These are phyloP conservation scores for Chrysosporium keratinophilum DNA, from an alignment of 2,329 filamentous ascomycete species.

Conservation along the genomic window DNA sequence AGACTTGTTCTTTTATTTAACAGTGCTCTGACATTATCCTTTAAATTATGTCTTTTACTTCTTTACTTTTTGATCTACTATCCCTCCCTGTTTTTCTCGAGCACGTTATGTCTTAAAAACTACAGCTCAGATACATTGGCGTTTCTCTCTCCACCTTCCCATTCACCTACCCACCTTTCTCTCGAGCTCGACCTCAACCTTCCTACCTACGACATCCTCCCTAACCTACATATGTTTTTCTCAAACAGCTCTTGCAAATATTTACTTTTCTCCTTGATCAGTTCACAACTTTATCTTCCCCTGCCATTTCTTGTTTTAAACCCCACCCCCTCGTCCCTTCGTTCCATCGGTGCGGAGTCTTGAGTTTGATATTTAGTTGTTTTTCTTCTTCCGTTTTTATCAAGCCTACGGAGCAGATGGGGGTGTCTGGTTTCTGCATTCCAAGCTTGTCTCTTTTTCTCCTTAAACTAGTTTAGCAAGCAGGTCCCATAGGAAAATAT, in stretches of 20 bases:
- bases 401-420: neutral
- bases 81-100: neutral
- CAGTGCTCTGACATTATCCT: no score
- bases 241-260: no score
- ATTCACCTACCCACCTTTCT: neutral
- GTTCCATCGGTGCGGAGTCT: neutral
- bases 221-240: no score
- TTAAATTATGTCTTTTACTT: no score
- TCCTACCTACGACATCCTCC: neutral
- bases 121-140: neutral
- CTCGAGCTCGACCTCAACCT: neutral
- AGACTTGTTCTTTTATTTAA: no score
- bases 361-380: neutral
- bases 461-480: neutral
- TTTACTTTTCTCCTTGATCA: neutral
- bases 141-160: neutral
- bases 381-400: neutral
- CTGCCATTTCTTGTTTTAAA: neutral
- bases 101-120: neutral
- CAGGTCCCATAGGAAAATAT: neutral
- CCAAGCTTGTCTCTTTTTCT: neutral
- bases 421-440: neutral
- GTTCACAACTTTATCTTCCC: neutral
- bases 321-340: neutral
- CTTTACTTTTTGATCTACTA: neutral